A percentile compares a stretch with the other conserved stretches of the same genome.
Evolutionary conservation across 2,329 filamentous ascomycete genomes (phyloP).

Genomic region (Leptographium radiaticola): DNA sequence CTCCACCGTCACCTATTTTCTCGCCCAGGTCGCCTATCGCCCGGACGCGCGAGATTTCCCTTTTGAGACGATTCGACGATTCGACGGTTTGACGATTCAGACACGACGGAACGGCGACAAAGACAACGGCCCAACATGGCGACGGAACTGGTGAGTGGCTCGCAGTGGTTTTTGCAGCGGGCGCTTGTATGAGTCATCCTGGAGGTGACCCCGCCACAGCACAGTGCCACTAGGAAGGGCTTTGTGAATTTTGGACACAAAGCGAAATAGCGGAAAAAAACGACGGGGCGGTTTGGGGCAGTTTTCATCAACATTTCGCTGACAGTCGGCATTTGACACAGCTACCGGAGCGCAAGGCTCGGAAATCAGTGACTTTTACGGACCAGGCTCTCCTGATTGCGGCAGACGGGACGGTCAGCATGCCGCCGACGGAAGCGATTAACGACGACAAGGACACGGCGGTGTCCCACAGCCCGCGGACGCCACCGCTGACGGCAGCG

Average conservation of each 20-base stretch:
- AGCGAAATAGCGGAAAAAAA: slow-evolving; percentile 3
- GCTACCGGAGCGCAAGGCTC: slow-evolving; percentile 11
- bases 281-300: not conserved
- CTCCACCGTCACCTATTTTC: not conserved
- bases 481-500: slow-evolving; percentile 43
- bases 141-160: not conserved
- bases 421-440: slow-evolving; percentile 49
- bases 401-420: slow-evolving; percentile 73
- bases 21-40: not conserved
- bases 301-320: not conserved
- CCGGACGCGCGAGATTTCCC: no score
- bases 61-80: no score
- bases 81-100: no score
- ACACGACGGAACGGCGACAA: no score
- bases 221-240: not conserved
- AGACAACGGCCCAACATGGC: not conserved
- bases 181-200: slow-evolving; percentile 6
- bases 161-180: not conserved
- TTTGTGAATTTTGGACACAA: not conserved
- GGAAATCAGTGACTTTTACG: slow-evolving; percentile 85
- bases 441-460: slow-evolving; percentile 71
- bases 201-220: slow-evolving; percentile 7
- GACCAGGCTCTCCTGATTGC: slow-evolving; percentile 81
- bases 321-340: not conserved
- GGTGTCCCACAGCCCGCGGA: slow-evolving; percentile 63